A percentile compares a stretch with the other conserved stretches of the same genome.
Conservation (phyloP, 176 grass and related monocot species). For the Bonia amplexicaulis region DNA sequence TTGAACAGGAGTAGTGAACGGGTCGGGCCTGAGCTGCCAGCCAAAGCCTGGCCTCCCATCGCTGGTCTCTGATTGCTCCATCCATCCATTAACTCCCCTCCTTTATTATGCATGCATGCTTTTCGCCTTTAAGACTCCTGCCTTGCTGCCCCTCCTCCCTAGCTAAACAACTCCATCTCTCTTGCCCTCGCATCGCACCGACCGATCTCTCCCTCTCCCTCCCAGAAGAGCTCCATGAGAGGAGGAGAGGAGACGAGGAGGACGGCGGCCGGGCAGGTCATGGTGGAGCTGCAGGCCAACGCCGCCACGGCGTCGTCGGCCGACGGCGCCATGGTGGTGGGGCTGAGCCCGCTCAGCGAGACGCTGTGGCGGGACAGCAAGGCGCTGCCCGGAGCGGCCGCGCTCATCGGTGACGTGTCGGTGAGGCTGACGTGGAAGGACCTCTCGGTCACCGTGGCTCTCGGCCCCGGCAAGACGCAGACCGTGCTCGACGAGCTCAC, state of each 20-base stretch:
- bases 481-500: conserved; percentile 83
- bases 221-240: conserved; percentile 28
- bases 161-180: background rate
- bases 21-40: background rate
- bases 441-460: conserved; percentile 76
- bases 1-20: background rate
- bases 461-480: conserved; percentile 70
- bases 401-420: conserved; percentile 77
- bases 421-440: conserved; percentile 97
- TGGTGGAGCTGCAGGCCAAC: conserved; percentile 76
- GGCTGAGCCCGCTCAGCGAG: conserved; percentile 90
- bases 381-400: conserved; percentile 30
- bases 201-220: background rate
- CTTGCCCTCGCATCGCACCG: background rate
- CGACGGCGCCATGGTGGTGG: conserved; percentile 44
- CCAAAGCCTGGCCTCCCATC: background rate
- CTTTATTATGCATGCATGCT: conserved; percentile 49
- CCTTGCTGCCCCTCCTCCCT: conserved; percentile 12
- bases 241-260: conserved; percentile 23
- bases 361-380: conserved; percentile 79
- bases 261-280: conserved; percentile 54
- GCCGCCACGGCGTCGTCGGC: conserved; percentile 32
- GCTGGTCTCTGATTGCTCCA: conserved; percentile 40
- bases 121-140: conserved; percentile 41
- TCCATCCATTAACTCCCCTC: conserved; percentile 41